Conservation (phyloP, 805 yeast genomes). For the Teunomyces barrocoloradensis region DNA sequence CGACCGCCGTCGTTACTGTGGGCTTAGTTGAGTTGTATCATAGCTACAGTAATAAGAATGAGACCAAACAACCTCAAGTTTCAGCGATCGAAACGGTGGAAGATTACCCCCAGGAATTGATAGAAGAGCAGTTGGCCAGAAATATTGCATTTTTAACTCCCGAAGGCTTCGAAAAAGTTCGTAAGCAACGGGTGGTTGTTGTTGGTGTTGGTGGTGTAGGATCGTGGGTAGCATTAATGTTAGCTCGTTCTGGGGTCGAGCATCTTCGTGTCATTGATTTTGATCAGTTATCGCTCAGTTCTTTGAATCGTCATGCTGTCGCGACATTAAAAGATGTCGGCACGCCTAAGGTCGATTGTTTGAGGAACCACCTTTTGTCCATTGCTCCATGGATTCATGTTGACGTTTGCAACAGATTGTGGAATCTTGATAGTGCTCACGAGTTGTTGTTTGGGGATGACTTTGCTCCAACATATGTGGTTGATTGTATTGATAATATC, state of each 20-base stretch:
- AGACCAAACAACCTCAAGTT: background rate
- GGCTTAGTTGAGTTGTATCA: slow-evolving; percentile 38
- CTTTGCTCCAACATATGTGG: slow-evolving; percentile 68
- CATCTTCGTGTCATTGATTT: slow-evolving; percentile 81
- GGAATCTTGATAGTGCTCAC: slow-evolving; percentile 67
- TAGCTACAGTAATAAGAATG: slow-evolving; percentile 10
- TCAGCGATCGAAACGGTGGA: slow-evolving; percentile 1
- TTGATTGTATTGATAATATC: slow-evolving; percentile 95
- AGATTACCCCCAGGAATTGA: slow-evolving; percentile 57
- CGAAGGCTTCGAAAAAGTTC: slow-evolving; percentile 72
- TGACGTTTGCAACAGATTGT: slow-evolving; percentile 73
- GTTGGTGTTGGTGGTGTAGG: slow-evolving; percentile 99
- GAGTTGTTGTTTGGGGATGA: slow-evolving; percentile 50
- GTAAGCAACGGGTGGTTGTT: slow-evolving; percentile 70
- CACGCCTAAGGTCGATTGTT: slow-evolving; percentile 78
- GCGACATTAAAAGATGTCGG: slow-evolving; percentile 94
- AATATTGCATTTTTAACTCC: slow-evolving; percentile 90
- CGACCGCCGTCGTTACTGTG: slow-evolving; percentile 33
- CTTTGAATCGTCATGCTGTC: slow-evolving; percentile 91
- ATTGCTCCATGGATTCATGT: slow-evolving; percentile 94
- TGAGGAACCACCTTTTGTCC: slow-evolving; percentile 61
- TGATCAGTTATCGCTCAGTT: slow-evolving; percentile 92
- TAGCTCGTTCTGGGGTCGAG: slow-evolving; percentile 87
- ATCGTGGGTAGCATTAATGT: slow-evolving; percentile 90
- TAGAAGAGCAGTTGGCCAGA: slow-evolving; percentile 88